Evolutionary conservation across 441 rosid genomes (phyloP).

Genomic region (Erodium texanum): DNA sequence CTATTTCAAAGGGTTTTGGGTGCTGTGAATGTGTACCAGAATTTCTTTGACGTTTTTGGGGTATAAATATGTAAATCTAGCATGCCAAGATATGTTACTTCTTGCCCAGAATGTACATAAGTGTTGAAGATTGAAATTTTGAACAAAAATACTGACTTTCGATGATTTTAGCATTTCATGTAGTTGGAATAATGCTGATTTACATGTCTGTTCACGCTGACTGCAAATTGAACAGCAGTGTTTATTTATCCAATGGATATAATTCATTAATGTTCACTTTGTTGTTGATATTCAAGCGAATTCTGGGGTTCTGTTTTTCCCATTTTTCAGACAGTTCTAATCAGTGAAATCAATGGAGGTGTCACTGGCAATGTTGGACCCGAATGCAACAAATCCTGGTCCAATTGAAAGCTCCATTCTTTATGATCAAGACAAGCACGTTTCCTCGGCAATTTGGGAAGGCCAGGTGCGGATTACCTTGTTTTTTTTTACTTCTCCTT

Average conservation of each 20-base stretch:
- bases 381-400: conserved; percentile 6
- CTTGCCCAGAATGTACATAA: neutral
- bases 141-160: neutral
- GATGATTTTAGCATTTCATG: neutral
- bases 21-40: neutral
- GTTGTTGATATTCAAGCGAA: neutral
- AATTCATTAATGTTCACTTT: neutral
- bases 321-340: neutral
- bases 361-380: conserved; percentile 2
- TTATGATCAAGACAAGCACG: conserved; percentile 1
- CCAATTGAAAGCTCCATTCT: neutral
- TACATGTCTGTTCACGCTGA: neutral
- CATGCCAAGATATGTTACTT: neutral
- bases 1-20: neutral
- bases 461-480: conserved; percentile 47
- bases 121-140: neutral
- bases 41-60: neutral
- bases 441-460: conserved; percentile 6
- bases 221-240: neutral
- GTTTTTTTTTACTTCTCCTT: neutral
- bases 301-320: neutral
- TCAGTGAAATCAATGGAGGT: conserved; percentile 3
- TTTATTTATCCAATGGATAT: neutral
- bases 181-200: neutral
- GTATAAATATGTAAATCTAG: neutral